Evolutionary conservation across 257 asterid genomes (phyloP), one percentile per base, ranked within the genome.

Genomic region (Osmanthus fragrans): DNA sequence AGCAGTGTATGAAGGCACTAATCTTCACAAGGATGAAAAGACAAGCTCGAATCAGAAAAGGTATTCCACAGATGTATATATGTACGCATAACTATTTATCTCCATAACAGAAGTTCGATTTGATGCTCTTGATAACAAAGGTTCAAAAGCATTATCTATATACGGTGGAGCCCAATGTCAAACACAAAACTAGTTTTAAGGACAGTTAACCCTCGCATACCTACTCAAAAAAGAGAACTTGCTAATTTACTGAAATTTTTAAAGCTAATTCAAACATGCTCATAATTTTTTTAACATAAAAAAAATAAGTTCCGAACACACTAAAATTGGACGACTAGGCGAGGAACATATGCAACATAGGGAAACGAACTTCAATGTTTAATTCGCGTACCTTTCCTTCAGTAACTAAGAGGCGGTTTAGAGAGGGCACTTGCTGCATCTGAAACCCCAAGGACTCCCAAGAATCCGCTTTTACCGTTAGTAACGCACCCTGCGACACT

Each of bases 1-100:
- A 93, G 88, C 99, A 95, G 85, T 90, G 94, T 84, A 95, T 93
- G 86, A 93, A 91, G 39, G 94, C 82, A 85, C 92, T 90, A 84
- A 95, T 80, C 99, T 95, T 74, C 54, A 66, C 67, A 9, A 27
- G 23, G 72, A 69, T 70, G 70, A 29, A 80, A 73, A 69, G 42
- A 36, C 45, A 74, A 79, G 70, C 21, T 42, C 67, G 15, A 70
- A 78, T 29, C 68, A 80, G 78, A 67, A 45, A 25, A 72, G 49
- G 68, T 76, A 81, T 49, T 77, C 30, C 70, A 60, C 54, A 0
- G 49, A 49, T 13, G 60, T 49, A 16, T 3, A 18, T 54, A 54
- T 19, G 9, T 7, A 2, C 0, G 29, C 33, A 64, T 9, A 40
- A 40, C 47, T 40, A 40, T 40, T 40, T 40, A 40, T 40, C 40